These are phyloP conservation scores for Bimuria novae-zelandiae DNA, from an alignment of 2,329 filamentous ascomycete genomes.

Conservation along the genomic window DNA sequence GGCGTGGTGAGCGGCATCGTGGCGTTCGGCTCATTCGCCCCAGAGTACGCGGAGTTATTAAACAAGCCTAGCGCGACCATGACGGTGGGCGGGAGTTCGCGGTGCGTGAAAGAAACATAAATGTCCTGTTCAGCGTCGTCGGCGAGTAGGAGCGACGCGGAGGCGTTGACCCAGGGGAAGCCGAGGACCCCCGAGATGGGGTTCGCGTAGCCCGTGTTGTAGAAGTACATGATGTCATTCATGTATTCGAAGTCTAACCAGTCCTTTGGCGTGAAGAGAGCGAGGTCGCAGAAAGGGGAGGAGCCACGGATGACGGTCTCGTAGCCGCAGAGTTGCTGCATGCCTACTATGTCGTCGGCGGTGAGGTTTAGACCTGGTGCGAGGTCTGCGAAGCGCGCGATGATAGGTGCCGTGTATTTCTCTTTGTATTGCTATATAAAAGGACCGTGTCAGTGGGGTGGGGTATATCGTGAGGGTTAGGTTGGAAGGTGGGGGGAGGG, in stretches of 20 bases:
- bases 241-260: constrained; percentile 71
- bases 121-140: constrained; percentile 59
- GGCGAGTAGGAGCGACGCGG: constrained; percentile 56
- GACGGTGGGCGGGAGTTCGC: constrained; percentile 69
- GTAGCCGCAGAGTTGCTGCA: constrained; percentile 70
- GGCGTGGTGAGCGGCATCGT: constrained; percentile 68
- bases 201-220: constrained; percentile 69
- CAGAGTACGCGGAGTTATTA: constrained; percentile 66
- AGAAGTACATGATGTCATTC: constrained; percentile 67
- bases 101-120: constrained; percentile 71
- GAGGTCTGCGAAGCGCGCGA: constrained; percentile 59
- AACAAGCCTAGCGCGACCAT: constrained; percentile 70
- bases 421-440: constrained; percentile 56
- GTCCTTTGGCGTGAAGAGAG: constrained; percentile 64
- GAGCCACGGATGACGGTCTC: constrained; percentile 66
- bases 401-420: constrained; percentile 64
- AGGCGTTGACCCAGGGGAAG: constrained; percentile 69
- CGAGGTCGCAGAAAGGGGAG: constrained; percentile 64
- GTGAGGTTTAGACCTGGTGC: constrained; percentile 67
- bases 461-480: too few species aligned
- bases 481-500: not conserved
- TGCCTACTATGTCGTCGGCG: constrained; percentile 64
- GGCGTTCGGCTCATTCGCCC: constrained; percentile 59
- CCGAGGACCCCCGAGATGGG: constrained; percentile 62
- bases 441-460: constrained; percentile 10